phyloP scores from a whole-genome alignment of 306 rosid genomes.

The Dryas drummondii region DNA sequence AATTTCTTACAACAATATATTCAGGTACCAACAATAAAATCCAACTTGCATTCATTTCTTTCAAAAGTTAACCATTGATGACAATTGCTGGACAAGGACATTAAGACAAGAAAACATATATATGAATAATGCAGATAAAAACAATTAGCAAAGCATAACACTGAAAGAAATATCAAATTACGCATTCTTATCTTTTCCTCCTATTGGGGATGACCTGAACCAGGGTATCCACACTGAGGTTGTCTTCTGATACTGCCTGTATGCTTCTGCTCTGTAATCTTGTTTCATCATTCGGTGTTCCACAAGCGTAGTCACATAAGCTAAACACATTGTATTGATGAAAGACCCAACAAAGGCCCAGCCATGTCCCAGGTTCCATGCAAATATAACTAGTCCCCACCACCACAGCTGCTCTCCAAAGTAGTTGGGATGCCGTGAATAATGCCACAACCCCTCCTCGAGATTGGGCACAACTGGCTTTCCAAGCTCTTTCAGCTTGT shows the following conservation, averaged over 20 bases:
- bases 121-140: conserved; percentile 27
- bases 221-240: conserved; percentile 91
- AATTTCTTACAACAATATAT: conserved; percentile 30
- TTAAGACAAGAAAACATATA: conserved; percentile 11
- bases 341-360: conserved; percentile 73
- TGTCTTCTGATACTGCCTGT: conserved; percentile 73
- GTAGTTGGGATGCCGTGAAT: conserved; percentile 85
- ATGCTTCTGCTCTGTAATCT: conserved; percentile 70
- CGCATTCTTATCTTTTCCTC: conserved; percentile 57
- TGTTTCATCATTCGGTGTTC: conserved; percentile 77
- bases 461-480: conserved; percentile 52
- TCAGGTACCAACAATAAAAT: conserved; percentile 25
- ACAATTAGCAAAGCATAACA: conserved; percentile 3
- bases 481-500: conserved; percentile 52
- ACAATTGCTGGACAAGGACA: conserved; percentile 20
- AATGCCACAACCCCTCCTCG: conserved; percentile 76
- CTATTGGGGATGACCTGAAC: conserved; percentile 54
- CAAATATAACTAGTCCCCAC: conserved; percentile 81
- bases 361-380: conserved; percentile 71
- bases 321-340: conserved; percentile 70
- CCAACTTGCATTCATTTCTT: conserved; percentile 32
- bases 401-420: conserved; percentile 93
- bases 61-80: conserved; percentile 27
- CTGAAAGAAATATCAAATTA: conserved; percentile 29
- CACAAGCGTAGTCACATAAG: conserved; percentile 79